A percentile compares a stretch with the other conserved stretches of the same genome.
These are phyloP conservation scores for Nitzschia palea DNA, from an alignment of 108 stramenopile species.

Conservation along the genomic window DNA sequence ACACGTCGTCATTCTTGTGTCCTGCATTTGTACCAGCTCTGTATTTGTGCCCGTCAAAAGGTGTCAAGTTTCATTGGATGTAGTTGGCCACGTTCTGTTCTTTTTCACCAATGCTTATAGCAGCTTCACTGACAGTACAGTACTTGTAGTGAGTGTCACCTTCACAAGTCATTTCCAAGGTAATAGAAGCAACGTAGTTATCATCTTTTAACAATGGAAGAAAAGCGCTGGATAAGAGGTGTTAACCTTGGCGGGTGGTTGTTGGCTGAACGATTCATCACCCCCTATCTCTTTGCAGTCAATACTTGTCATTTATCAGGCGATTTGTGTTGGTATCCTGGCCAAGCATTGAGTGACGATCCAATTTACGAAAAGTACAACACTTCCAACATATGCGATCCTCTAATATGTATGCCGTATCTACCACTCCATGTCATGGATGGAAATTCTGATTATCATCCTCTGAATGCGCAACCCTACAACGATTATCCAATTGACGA, in stretches of 20 bases:
- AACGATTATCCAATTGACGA: constrained; percentile 63
- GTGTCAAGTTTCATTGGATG: no score
- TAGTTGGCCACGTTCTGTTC: no score
- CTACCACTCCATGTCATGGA: constrained; percentile 8
- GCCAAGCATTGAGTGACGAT: constrained; percentile 24
- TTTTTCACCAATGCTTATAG: no score
- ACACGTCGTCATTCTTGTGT: no score
- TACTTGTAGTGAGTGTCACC: no score
- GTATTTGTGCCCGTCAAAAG: no score
- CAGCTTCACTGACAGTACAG: no score
- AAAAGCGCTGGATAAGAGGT: constrained; percentile 51
- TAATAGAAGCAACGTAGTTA: no score
- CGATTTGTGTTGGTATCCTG: constrained; percentile 49
- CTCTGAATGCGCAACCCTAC: background rate
- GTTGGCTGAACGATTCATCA: constrained; percentile 65
- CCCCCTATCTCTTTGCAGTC: constrained; percentile 66
- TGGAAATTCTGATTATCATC: constrained; percentile 33
- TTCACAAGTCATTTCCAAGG: no score
- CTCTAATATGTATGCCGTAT: constrained; percentile 31
- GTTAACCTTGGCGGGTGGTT: constrained; percentile 74
- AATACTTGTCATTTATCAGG: constrained; percentile 52
- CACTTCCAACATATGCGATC: constrained; percentile 17
- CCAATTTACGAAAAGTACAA: constrained; percentile 1
- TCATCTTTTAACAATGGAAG: no score
- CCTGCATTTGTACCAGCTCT: no score